Conservation (phyloP, 176 grass and related monocot species). For the Alloteropsis semialata region DNA sequence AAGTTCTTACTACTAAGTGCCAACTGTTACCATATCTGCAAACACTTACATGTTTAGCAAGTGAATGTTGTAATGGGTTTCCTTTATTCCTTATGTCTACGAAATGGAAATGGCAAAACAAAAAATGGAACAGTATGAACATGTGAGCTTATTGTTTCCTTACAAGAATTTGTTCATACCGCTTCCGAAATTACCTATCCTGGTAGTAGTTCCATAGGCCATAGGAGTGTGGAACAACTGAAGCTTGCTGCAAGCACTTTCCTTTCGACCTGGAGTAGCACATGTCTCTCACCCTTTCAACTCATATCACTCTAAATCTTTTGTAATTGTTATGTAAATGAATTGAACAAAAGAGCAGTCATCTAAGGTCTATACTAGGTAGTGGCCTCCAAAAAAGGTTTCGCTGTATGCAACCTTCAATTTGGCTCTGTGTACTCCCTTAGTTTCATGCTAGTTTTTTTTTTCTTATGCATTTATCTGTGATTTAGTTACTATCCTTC, state of each 20-base stretch:
- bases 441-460: background rate
- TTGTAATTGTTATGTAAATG: background rate
- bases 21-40: background rate
- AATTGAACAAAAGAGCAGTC: background rate
- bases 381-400: background rate
- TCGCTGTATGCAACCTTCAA: background rate
- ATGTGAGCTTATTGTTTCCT: background rate
- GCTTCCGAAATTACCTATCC: background rate
- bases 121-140: background rate
- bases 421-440: background rate
- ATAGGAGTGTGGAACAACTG: background rate
- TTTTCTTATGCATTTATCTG: background rate
- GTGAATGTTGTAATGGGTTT: background rate
- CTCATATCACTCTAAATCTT: background rate
- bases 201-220: background rate
- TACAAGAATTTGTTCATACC: background rate
- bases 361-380: background rate
- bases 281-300: background rate
- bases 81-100: background rate
- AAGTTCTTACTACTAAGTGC: background rate
- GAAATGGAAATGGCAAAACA: background rate
- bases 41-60: background rate
- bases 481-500: conserved; percentile 3
- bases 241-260: background rate
- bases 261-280: background rate